Evolutionary conservation across 176 grass and related monocot species (phyloP).

Genomic region (Hordeum marinum): DNA sequence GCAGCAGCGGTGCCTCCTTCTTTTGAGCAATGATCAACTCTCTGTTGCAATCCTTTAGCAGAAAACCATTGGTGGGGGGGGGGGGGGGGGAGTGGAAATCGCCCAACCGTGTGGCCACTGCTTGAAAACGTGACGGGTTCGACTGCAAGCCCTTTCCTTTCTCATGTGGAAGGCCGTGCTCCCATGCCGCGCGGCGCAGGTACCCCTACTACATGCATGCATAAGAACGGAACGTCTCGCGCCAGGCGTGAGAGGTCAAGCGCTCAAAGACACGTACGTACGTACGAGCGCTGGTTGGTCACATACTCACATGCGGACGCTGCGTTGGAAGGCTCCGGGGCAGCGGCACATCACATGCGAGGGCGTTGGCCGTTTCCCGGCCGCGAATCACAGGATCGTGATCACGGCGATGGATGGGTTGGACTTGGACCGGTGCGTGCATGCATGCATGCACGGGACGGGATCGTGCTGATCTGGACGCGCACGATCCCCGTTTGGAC

Average conservation of each 20-base stretch:
- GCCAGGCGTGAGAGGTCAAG: neutral
- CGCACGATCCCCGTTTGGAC: neutral
- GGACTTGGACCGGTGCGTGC: neutral
- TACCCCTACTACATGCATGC: neutral
- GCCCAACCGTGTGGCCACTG: neutral
- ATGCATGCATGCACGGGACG: neutral
- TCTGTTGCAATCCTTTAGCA: neutral
- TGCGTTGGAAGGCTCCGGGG: neutral
- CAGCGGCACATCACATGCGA: constrained; percentile 26
- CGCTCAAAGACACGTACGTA: neutral
- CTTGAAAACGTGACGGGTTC: no score
- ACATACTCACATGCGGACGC: no score
- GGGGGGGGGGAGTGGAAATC: no score
- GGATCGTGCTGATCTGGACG: neutral
- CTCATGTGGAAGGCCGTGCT: neutral
- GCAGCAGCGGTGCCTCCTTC: neutral
- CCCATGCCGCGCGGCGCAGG: neutral
- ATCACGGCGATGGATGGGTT: neutral
- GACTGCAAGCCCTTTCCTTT: no score
- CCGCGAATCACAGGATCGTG: neutral
- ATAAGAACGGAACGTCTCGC: neutral
- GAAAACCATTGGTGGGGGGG: no score
- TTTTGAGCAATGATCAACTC: neutral
- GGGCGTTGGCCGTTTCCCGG: neutral
- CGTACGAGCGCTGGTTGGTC: neutral